phyloP scores from a whole-genome alignment of 805 yeast genomes.

The Metschnikowia amazonensis region DNA sequence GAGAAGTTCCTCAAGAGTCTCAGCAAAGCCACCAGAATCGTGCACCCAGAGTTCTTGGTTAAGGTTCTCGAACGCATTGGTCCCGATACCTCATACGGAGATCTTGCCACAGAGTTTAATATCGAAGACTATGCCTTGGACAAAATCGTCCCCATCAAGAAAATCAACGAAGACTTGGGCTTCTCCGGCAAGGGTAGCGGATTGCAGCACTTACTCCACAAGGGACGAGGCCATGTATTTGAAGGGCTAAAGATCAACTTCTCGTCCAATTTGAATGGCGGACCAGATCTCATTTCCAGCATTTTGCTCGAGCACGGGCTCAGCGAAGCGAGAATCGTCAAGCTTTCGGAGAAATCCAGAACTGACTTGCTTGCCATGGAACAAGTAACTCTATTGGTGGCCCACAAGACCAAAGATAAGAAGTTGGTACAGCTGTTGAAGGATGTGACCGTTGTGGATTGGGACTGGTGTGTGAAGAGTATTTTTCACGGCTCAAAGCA shows the following conservation, averaged over 20 bases:
- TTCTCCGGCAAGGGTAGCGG: constrained; percentile 13
- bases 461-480: constrained; percentile 62
- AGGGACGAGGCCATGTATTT: constrained; percentile 35
- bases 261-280: constrained; percentile 58
- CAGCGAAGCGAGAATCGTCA: constrained; percentile 22
- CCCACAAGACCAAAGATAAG: constrained; percentile 36
- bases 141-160: constrained; percentile 27
- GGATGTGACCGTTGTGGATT: constrained; percentile 44
- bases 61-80: constrained; percentile 24
- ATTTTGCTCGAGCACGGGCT: constrained; percentile 63
- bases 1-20: constrained; percentile 78
- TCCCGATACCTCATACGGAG: constrained; percentile 30
- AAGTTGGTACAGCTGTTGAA: constrained; percentile 6
- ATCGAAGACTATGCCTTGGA: constrained; percentile 34
- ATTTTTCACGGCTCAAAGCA: constrained; percentile 37
- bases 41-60: constrained; percentile 49
- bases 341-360: constrained; percentile 15
- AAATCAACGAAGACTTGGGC: constrained; percentile 32
- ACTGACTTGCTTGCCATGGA: constrained; percentile 17
- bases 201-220: constrained; percentile 10
- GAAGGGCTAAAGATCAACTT: constrained; percentile 48
- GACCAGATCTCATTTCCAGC: constrained; percentile 49
- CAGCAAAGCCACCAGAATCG: constrained; percentile 49
- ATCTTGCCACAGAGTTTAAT: constrained; percentile 20
- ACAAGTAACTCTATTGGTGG: constrained; percentile 23